Evolutionary conservation across 1,284 basidiomycete genomes (phyloP).

Genomic region (Veloboletus limbatus): DNA sequence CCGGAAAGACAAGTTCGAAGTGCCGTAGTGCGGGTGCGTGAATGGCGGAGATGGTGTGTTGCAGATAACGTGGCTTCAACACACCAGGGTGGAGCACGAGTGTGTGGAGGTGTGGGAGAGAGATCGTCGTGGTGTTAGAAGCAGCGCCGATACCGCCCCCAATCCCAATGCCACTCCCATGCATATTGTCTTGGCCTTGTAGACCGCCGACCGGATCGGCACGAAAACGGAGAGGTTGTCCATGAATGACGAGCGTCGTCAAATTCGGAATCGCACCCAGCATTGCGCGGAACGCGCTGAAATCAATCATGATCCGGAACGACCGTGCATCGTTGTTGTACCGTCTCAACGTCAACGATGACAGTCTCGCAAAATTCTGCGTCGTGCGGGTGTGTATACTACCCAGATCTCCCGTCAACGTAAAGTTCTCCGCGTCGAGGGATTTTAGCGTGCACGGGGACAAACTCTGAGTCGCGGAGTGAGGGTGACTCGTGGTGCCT

Average conservation of each 20-base stretch:
- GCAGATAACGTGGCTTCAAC: conserved; percentile 34
- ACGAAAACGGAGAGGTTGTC: conserved; percentile 30
- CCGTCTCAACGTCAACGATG: conserved; percentile 29
- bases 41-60: conserved; percentile 30
- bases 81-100: conserved; percentile 31
- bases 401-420: conserved; percentile 20
- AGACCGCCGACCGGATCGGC: conserved; percentile 8
- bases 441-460: conserved; percentile 24
- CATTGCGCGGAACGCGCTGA: conserved; percentile 27
- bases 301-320: conserved; percentile 29
- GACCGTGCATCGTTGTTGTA: conserved; percentile 30
- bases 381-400: conserved; percentile 14
- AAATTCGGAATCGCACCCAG: conserved; percentile 22
- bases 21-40: conserved; percentile 30
- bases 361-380: conserved; percentile 21
- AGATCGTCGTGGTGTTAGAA: conserved; percentile 5
- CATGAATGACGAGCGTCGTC: conserved; percentile 27
- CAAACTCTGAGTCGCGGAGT: not conserved
- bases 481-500: conserved; percentile 10
- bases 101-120: conserved; percentile 28
- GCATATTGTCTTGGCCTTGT: conserved; percentile 7
- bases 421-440: conserved; percentile 30
- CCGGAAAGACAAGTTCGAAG: conserved; percentile 34
- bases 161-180: conserved; percentile 1
- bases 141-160: not conserved